Base-by-base conservation (phyloP, 2,329 filamentous ascomycete species). In the Hypoxylon sp. region DNA sequence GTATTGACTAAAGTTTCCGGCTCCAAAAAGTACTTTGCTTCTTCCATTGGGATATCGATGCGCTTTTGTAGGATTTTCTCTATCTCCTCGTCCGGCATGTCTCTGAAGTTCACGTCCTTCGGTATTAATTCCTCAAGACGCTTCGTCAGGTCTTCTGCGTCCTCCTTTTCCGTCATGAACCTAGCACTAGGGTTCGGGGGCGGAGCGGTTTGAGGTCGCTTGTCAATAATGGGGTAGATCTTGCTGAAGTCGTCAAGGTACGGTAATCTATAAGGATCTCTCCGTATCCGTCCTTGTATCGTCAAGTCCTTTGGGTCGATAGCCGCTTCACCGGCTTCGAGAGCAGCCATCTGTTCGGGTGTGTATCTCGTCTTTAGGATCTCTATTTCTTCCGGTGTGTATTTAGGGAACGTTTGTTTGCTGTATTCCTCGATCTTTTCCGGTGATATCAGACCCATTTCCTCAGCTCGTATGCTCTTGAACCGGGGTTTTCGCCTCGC, bases 181-280 rank as follows among this genome's bases (percentile, higher is more conserved):
- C 86, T 82, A 67, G 90, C 85, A 55, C 84, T 82, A 60, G 88
- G 84, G 72, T 87, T 84, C 75, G 84, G 85, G 75, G 85, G 85
- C 63, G 79, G 81, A 77, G 81, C 79, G 51, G 80, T 81, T 64
- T 81, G 84, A 73, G 81, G 87, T 79, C 84, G 88, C 78, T 91
- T 87, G 82, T 98, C 95, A 67, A 96, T 87, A 54, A 93, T 85
- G 59, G 94, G 93, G 76, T 93, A 88, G 70, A 95, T 86, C 63
- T 87, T 87, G 66, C 91, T 88, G 76, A 97, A 92, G 80, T 97
- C 93, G 78, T 98, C 94, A 61, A 95, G 82, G 80, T 97, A 96
- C 68, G 88, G 84, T 54, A 94, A 83, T 59, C 85, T 84, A 84
- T 93, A 92, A 8, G 90, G 86, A 78, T 97, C 94, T 60, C 84